Percentiles rank a stretch among this genome's conserved stretches.
These are phyloP conservation scores for Sutorius australiensis DNA, from an alignment of 768 basidiomycete species.

Conservation along the genomic window DNA sequence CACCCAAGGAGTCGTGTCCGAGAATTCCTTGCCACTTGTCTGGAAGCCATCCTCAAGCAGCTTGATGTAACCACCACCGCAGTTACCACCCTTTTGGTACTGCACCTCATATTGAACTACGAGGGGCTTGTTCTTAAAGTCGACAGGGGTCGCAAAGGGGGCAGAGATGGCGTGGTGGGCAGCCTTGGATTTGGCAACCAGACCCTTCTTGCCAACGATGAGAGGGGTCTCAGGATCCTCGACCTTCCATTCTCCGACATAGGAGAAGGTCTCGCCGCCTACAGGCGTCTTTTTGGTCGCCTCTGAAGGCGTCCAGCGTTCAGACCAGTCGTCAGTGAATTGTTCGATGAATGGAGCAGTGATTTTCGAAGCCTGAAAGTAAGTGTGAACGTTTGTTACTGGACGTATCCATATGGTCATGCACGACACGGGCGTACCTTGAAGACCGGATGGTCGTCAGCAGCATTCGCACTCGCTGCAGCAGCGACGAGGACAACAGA, in stretches of 20 bases:
- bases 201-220: conserved; percentile 82
- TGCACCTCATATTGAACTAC: conserved; percentile 99
- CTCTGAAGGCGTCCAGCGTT: conserved; percentile 94
- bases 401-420: conserved; percentile 4
- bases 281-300: conserved; percentile 98
- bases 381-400: conserved; percentile 1
- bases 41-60: conserved; percentile 93
- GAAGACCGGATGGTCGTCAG: conserved; percentile 63
- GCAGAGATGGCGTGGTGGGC: conserved; percentile 99
- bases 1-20: conserved; percentile 90
- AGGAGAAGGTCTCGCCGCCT: conserved; percentile 93
- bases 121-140: conserved; percentile 79
- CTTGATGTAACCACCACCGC: conserved; percentile 98
- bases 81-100: conserved; percentile 98
- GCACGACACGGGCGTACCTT: conserved; percentile 43
- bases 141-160: conserved; percentile 72
- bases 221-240: conserved; percentile 79
- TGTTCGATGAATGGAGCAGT: conserved; percentile 94
- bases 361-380: conserved; percentile 62
- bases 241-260: conserved; percentile 96
- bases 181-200: conserved; percentile 95
- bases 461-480: conserved; percentile 59
- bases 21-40: conserved; percentile 88
- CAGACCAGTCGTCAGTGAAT: conserved; percentile 86
- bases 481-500: conserved; percentile 66